Evolutionary conservation across 1,139 yeast species (phyloP).

Genomic region (Blastobotrys petasosporus): DNA sequence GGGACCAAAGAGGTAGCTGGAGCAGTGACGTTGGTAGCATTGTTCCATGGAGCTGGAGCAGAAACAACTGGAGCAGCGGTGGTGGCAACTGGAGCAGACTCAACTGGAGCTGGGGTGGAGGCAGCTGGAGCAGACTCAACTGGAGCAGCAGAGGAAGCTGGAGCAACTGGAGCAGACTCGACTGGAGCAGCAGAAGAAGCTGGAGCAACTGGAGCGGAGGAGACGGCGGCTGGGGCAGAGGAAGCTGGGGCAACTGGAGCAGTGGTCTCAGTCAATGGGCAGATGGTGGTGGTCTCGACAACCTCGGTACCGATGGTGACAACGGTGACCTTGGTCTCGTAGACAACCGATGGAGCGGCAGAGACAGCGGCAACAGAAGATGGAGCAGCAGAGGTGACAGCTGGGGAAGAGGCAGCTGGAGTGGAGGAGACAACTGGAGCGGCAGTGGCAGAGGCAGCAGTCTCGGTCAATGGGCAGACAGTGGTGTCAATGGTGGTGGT

Average conservation of each 20-base stretch:
- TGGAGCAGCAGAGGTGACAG: constrained; percentile 9
- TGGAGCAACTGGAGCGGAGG: constrained; percentile 10
- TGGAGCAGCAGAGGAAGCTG: constrained; percentile 6
- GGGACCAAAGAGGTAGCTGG: constrained; percentile 9
- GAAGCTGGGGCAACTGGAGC: constrained; percentile 6
- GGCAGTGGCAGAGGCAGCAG: constrained; percentile 10
- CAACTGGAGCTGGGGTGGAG: constrained; percentile 7
- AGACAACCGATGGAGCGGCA: constrained; percentile 8
- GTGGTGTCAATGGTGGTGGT: constrained; percentile 10
- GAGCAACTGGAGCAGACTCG: constrained; percentile 10
- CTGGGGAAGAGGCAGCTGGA: constrained; percentile 6
- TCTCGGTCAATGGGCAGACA: constrained; percentile 10
- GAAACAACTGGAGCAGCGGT: constrained; percentile 11
- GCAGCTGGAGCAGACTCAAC: constrained; percentile 11
- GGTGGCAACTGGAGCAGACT: constrained; percentile 7
- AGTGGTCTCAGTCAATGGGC: constrained; percentile 19
- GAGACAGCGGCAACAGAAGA: constrained; percentile 8
- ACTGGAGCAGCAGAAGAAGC: constrained; percentile 10
- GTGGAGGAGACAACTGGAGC: constrained; percentile 13
- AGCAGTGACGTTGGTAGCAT: constrained; percentile 4
- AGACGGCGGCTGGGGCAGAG: constrained; percentile 11
- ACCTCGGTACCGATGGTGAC: constrained; percentile 14
- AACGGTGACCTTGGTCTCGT: constrained; percentile 14
- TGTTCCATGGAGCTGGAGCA: constrained; percentile 9
- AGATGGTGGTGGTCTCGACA: constrained; percentile 16